A percentile compares a stretch with the other conserved stretches of the same genome.
phyloP scores from a whole-genome alignment of 2,329 filamentous ascomycete genomes.

The Aspergillus cejpii region DNA sequence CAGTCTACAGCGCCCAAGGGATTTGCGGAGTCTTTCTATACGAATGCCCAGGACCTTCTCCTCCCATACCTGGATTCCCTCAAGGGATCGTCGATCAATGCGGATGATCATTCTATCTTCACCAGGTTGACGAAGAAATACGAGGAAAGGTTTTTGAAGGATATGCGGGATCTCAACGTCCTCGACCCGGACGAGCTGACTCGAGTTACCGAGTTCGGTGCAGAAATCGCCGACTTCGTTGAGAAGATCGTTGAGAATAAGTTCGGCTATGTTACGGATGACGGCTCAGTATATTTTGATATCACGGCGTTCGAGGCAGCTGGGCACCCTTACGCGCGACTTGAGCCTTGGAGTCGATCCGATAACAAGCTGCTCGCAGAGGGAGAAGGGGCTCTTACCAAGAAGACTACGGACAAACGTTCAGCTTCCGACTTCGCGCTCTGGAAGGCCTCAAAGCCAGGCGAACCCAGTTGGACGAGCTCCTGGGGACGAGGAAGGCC shows the following conservation, averaged over 20 bases:
- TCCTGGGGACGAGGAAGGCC: slow-evolving; percentile 82
- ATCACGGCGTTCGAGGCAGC: slow-evolving; percentile 76
- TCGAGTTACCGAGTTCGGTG: slow-evolving; percentile 85
- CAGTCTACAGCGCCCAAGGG: slow-evolving; percentile 19
- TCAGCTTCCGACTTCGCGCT: slow-evolving; percentile 79
- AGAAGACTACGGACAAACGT: slow-evolving; percentile 60
- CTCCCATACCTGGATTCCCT: slow-evolving; percentile 71
- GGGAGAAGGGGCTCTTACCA: slow-evolving; percentile 73
- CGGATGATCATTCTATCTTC: slow-evolving; percentile 67
- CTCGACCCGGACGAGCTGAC: slow-evolving; percentile 74
- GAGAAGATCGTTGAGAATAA: slow-evolving; percentile 75
- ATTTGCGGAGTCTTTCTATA: slow-evolving; percentile 47
- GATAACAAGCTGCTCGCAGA: slow-evolving; percentile 79
- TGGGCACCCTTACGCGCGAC: slow-evolving; percentile 75
- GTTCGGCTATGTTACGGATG: slow-evolving; percentile 67
- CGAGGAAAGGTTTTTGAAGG: slow-evolving; percentile 79
- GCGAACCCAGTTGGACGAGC: slow-evolving; percentile 84
- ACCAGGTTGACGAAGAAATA: slow-evolving; percentile 78
- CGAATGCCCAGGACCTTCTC: slow-evolving; percentile 61
- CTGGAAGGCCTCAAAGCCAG: slow-evolving; percentile 88
- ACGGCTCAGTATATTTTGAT: slow-evolving; percentile 92
- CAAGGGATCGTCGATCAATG: slow-evolving; percentile 51
- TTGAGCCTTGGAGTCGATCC: slow-evolving; percentile 78
- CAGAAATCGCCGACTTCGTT: slow-evolving; percentile 79
- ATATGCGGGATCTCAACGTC: slow-evolving; percentile 82